Base-by-base conservation (phyloP, 2,329 filamentous ascomycete genomes). In the Aspergillus luchuensis region DNA sequence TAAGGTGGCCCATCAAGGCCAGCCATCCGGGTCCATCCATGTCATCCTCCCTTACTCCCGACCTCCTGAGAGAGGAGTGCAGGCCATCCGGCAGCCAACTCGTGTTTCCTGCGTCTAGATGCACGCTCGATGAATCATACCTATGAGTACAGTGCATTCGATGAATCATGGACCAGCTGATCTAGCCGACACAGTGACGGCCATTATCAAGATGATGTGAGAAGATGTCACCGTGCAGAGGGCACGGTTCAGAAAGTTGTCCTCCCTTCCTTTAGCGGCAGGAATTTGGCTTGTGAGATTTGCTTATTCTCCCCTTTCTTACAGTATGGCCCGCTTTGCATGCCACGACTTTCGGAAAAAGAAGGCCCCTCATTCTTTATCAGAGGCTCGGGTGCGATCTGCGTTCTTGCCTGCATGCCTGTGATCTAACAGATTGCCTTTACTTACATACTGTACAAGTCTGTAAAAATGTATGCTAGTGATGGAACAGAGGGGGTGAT, bases 401-500 rank as follows among this genome's bases (percentile, higher is more conserved):
- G 58, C 63, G 58, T 55, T 59, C 53, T 36, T 53, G 56, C 52
- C 60, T 64, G 60, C 62, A 63, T 60, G 33, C 58, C 55, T 58
- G 33, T 63, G 58, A 59, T 60, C 57, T 53, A 41, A 56, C 36
- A 55, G 48, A 51, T 57, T 49, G 51, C 51, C 49, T 60, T 17
- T 15, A 55, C 45, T 17, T 19, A 55, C 45, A 48, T 41, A 15
- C 47, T 50, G 25, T 53, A 8, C 21, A 45, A 15, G 25, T 52
- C 50, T 47, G 38, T 51, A 55, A 30, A 30, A 30, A 59, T 56
- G 53, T 39, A 28, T 33, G 30, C 51, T 33, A 36, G 41, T 23
- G 41, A 2, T 23, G 41, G 5, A 45, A 11, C 39, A 13, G 41
- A 45, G 19, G 17, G 11, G 33, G 33, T 33, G 11, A n/a, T 23